These are phyloP conservation scores for Phytophthora macrochlamydospora DNA, from an alignment of 352 stramenopile species.

Conservation along the genomic window DNA sequence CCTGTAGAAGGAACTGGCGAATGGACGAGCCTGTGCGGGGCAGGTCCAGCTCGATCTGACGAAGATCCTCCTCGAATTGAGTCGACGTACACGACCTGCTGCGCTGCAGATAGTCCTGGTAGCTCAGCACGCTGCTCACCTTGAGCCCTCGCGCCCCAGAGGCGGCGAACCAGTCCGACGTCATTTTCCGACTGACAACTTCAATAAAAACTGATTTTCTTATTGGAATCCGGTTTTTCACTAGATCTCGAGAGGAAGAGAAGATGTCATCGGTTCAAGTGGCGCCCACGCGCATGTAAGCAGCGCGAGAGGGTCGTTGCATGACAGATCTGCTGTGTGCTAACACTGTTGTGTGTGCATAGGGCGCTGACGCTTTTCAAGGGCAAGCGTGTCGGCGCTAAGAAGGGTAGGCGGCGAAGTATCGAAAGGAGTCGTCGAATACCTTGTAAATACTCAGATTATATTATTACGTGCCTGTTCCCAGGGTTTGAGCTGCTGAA, in stretches of 20 bases:
- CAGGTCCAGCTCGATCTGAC: conserved; percentile 77
- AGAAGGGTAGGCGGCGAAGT: conserved; percentile 65
- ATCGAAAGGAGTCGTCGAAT: no score
- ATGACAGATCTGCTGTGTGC: neutral
- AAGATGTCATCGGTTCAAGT: conserved; percentile 59
- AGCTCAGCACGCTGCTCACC: conserved; percentile 39
- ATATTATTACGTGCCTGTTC: no score
- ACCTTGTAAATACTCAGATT: no score
- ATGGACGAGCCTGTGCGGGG: conserved; percentile 60
- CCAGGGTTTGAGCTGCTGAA: conserved; percentile 87
- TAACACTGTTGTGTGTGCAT: conserved; percentile 13
- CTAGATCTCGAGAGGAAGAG: neutral
- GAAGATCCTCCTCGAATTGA: conserved; percentile 60
- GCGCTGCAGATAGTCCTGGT: conserved; percentile 47
- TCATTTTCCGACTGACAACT: neutral
- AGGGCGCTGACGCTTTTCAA: conserved; percentile 89
- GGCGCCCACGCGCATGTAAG: conserved; percentile 84
- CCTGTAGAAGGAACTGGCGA: conserved; percentile 51
- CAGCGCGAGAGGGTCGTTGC: neutral
- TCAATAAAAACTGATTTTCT: neutral
- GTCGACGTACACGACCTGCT: conserved; percentile 25
- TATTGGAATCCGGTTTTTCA: no score
- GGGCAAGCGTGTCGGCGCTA: conserved; percentile 79
- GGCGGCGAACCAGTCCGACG: conserved; percentile 48
- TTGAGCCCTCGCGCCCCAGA: conserved; percentile 47